Evolutionary conservation across 495 filamentous ascomycete genomes (phyloP).

Genomic region (Venustampulla echinocandica): DNA sequence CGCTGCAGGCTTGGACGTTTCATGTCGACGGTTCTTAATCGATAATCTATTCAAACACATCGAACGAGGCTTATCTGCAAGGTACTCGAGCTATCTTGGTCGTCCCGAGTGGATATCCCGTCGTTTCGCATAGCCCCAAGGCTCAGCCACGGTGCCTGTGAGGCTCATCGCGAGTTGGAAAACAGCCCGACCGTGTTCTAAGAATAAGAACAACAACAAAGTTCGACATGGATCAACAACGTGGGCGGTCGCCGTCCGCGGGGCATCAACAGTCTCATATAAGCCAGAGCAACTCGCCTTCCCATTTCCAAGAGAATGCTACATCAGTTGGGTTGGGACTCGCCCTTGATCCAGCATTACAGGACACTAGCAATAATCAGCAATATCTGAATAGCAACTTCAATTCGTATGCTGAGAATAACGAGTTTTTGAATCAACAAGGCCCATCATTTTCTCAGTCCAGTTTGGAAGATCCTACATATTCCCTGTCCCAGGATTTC

Average conservation of each 20-base stretch:
- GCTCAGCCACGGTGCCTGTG: constrained; percentile 21
- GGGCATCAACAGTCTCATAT: constrained; percentile 24
- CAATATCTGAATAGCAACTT: constrained; percentile 14
- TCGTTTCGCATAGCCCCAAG: constrained; percentile 23
- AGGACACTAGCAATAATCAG: constrained; percentile 17
- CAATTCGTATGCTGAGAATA: constrained; percentile 14
- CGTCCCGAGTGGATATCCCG: constrained; percentile 8
- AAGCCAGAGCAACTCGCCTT: constrained; percentile 18
- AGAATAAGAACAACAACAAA: constrained; percentile 19
- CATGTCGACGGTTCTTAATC: not conserved
- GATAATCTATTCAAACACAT: not conserved
- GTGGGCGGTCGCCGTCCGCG: constrained; percentile 22
- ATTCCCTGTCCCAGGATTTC: constrained; percentile 15
- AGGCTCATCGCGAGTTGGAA: constrained; percentile 14
- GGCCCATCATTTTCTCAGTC: constrained; percentile 16
- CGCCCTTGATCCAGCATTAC: constrained; percentile 10
- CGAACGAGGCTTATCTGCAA: not conserved
- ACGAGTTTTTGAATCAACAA: constrained; percentile 17
- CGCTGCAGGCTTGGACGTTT: not conserved
- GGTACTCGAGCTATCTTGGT: constrained; percentile 5
- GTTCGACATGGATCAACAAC: constrained; percentile 24
- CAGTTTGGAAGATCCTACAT: constrained; percentile 8
- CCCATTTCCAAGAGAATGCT: constrained; percentile 16
- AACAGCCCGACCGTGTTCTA: constrained; percentile 19
- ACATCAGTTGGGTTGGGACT: constrained; percentile 20